Percentiles rank a stretch among this genome's conserved stretches.
phyloP scores from a whole-genome alignment of 179 eudicot genomes.

The Heliamphora pulchella region DNA sequence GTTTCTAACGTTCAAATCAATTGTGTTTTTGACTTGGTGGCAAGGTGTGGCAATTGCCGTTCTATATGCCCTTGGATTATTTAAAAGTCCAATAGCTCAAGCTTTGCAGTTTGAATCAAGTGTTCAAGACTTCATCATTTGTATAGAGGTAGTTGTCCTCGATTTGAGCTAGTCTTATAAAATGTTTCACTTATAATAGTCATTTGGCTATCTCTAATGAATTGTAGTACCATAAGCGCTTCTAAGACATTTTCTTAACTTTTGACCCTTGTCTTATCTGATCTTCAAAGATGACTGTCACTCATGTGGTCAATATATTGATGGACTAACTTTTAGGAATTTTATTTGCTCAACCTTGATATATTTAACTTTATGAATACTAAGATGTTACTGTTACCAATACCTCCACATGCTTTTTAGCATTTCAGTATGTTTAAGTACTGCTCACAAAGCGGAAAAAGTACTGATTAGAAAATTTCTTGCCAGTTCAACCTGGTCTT shows the following conservation, averaged over 20 bases:
- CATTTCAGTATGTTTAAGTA: background rate
- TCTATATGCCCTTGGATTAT: slow-evolving; percentile 63
- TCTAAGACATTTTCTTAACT: background rate
- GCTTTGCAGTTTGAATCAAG: slow-evolving; percentile 85
- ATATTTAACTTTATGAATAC: background rate
- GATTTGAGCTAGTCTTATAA: background rate
- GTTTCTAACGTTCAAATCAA: slow-evolving; percentile 91
- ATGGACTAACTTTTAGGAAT: background rate
- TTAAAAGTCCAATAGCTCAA: slow-evolving; percentile 90
- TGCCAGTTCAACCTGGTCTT: background rate
- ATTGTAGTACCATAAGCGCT: background rate
- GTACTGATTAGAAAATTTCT: background rate
- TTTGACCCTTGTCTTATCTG: background rate
- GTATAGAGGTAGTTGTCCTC: slow-evolving; percentile 73
- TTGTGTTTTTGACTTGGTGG: slow-evolving; percentile 99
- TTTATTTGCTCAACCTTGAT: background rate
- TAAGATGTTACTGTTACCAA: background rate
- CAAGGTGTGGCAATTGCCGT: slow-evolving; percentile 93
- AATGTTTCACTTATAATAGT: background rate
- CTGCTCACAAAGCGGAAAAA: background rate
- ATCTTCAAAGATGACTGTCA: slow-evolving; percentile 7
- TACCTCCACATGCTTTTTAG: background rate
- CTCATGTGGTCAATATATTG: background rate
- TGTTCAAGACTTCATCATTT: slow-evolving; percentile 88
- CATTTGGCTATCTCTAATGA: background rate